A percentile compares a stretch with the other conserved stretches of the same genome.
Conservation (phyloP, 192 early-diverging fungal species). For the Blastocladiella britannica region DNA sequence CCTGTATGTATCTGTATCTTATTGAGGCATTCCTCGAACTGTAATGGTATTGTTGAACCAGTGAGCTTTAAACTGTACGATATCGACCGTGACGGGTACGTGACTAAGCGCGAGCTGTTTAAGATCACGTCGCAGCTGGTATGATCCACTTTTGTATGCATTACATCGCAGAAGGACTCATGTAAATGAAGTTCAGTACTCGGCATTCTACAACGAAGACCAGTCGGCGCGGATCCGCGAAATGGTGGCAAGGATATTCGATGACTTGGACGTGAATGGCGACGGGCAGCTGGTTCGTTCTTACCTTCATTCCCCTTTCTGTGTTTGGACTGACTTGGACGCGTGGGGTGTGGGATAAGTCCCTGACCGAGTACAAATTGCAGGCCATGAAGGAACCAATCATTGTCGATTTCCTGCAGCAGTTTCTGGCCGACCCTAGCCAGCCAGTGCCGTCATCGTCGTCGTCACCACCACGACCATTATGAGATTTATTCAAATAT, state of each 20-base stretch:
- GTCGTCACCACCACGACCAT: not conserved
- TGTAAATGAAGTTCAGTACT: slow-evolving; percentile 11
- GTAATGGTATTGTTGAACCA: slow-evolving; percentile 8
- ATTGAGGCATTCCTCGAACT: not conserved
- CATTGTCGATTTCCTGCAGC: slow-evolving; percentile 52
- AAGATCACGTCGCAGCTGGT: slow-evolving; percentile 57
- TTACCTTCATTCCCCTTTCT: not conserved
- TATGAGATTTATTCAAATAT: too few relatives aligned
- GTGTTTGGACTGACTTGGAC: too few relatives aligned
- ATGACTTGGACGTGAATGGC: slow-evolving; percentile 58
- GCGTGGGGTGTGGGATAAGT: too few relatives aligned
- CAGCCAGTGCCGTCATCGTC: too few relatives aligned
- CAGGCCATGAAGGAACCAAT: slow-evolving; percentile 59
- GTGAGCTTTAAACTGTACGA: slow-evolving; percentile 64
- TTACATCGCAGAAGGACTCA: not conserved
- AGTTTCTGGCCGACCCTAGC: slow-evolving; percentile 44
- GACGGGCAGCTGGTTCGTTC: slow-evolving; percentile 45
- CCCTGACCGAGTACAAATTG: slow-evolving; percentile 52
- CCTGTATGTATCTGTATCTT: slow-evolving; percentile 21
- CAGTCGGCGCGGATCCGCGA: slow-evolving; percentile 37
- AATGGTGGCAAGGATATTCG: slow-evolving; percentile 49
- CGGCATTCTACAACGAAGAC: slow-evolving; percentile 30
- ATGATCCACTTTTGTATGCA: not conserved
- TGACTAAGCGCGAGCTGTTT: slow-evolving; percentile 48
- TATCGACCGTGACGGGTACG: slow-evolving; percentile 50